Percentiles rank a stretch among this genome's conserved stretches.
phyloP scores from a whole-genome alignment of 2,329 filamentous ascomycete species.

The Xylariales sp. region DNA sequence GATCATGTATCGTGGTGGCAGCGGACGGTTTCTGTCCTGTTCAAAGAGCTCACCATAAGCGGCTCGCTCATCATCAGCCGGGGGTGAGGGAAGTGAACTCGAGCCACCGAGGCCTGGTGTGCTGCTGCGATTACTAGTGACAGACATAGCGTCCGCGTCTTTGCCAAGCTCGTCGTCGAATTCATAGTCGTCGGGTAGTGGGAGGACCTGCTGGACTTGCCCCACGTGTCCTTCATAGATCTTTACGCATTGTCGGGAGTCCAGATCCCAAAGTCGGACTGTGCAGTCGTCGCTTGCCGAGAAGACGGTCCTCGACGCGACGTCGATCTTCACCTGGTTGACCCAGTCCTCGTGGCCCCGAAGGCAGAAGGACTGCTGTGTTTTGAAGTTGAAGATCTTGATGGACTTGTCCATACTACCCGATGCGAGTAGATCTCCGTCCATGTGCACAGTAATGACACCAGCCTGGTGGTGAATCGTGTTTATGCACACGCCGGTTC shows the following conservation, averaged over 20 bases:
- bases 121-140: constrained; percentile 42
- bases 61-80: constrained; percentile 41
- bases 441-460: constrained; percentile 84
- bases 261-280: constrained; percentile 88
- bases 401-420: constrained; percentile 87
- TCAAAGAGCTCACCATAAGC: constrained; percentile 61
- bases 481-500: constrained; percentile 79
- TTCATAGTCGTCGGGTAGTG: constrained; percentile 83
- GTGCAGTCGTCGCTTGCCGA: constrained; percentile 93
- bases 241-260: constrained; percentile 72
- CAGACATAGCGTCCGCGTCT: constrained; percentile 50
- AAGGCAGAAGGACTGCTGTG: constrained; percentile 73
- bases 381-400: constrained; percentile 88
- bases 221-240: constrained; percentile 86
- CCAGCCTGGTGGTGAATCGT: constrained; percentile 77
- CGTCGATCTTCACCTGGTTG: constrained; percentile 88
- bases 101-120: constrained; percentile 29
- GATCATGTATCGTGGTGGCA: constrained; percentile 86
- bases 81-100: constrained; percentile 16
- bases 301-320: constrained; percentile 76
- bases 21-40: constrained; percentile 55
- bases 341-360: constrained; percentile 92
- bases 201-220: constrained; percentile 86
- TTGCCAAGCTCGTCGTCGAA: constrained; percentile 64
- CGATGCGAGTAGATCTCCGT: constrained; percentile 76